Evolutionary conservation across 768 basidiomycete species (phyloP), one percentile per base, ranked within the genome.

Genomic region (Mycena indigotica): DNA sequence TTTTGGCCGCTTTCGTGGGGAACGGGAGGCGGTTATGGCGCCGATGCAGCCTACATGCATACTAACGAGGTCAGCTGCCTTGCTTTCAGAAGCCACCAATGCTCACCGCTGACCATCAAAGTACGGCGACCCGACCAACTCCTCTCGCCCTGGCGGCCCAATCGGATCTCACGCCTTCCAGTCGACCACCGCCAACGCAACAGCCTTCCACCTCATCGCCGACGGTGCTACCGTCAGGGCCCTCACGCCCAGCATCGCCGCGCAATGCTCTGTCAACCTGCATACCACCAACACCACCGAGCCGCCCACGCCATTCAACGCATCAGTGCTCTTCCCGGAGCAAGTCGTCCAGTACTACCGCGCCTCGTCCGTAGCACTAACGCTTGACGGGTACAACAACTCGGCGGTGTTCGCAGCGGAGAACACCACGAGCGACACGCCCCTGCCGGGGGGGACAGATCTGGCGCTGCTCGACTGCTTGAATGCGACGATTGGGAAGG

Each of bases 1-100:
- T 89, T 79, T 71, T 88, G 86, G 86, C 87, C 87, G 5, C 39
- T 88, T 10, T 75, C 77, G 1, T 87, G 83, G 81, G 73, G 71
- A 2, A 70, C 70, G 1, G 70, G 30, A 32, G 71, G 66, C 56
- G 16, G 60, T 15, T 53, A 62, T 4, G 71, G 69, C 5, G n/a
- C n/a, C n/a, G n/a, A n/a, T n/a, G 65, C 64, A 5, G 57, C 58
- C 4, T 71, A 73, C 38, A 60, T 69, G 26, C 53, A 64, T 46
- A 67, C 71, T 28, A 49, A 69, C 50, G 83, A 84, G 72, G 84
- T 82, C 67, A 55, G 54, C 28, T 3, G 13, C 17, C 66, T 28
- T 39, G 30, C 19, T 21, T 50, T 6, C n/a, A 39, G 44, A 41
- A 21, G 25, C 10, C n/a, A n/a, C n/a, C n/a, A n/a, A n/a, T n/a